These are phyloP conservation scores for Spinellus fusiger DNA, from an alignment of 192 early-diverging fungal species.

Conservation along the genomic window DNA sequence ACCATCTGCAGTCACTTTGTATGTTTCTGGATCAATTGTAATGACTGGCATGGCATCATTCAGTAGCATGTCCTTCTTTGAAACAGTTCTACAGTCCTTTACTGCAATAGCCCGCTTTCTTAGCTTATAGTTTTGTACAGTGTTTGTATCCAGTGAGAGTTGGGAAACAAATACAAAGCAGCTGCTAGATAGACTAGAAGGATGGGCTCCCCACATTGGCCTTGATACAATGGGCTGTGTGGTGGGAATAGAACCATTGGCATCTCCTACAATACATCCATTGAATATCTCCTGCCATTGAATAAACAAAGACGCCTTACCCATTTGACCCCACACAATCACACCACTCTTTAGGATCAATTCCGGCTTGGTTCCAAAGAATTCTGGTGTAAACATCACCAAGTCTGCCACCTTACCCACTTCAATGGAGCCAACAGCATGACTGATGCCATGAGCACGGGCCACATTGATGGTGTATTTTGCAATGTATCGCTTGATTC, in stretches of 20 bases:
- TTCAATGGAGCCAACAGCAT: slow-evolving; percentile 90
- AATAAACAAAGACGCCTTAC: slow-evolving; percentile 26
- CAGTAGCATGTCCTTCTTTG: slow-evolving; percentile 83
- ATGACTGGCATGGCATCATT: slow-evolving; percentile 76
- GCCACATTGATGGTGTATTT: slow-evolving; percentile 99
- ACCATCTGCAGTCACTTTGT: slow-evolving; percentile 80
- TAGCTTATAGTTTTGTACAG: slow-evolving; percentile 52
- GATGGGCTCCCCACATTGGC: slow-evolving; percentile 79
- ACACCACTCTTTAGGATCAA: slow-evolving; percentile 88
- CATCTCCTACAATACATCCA: no score
- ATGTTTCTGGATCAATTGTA: slow-evolving; percentile 88
- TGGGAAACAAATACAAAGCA: slow-evolving; percentile 82
- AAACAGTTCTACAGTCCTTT: slow-evolving; percentile 66
- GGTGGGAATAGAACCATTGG: slow-evolving; percentile 93
- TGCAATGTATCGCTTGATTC: slow-evolving; percentile 86
- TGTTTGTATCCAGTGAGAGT: slow-evolving; percentile 57
- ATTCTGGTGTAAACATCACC: slow-evolving; percentile 75
- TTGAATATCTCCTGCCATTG: not conserved
- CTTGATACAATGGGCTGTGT: slow-evolving; percentile 82
- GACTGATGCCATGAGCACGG: slow-evolving; percentile 78
- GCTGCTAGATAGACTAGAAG: slow-evolving; percentile 50
- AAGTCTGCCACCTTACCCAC: slow-evolving; percentile 93
- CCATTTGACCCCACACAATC: slow-evolving; percentile 81
- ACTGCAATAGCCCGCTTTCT: slow-evolving; percentile 68
- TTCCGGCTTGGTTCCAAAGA: slow-evolving; percentile 86